A percentile compares a stretch with the other conserved stretches of the same genome.
These are phyloP conservation scores for Nicotiana benthamiana DNA, from an alignment of 257 asterid genomes.

Conservation along the genomic window DNA sequence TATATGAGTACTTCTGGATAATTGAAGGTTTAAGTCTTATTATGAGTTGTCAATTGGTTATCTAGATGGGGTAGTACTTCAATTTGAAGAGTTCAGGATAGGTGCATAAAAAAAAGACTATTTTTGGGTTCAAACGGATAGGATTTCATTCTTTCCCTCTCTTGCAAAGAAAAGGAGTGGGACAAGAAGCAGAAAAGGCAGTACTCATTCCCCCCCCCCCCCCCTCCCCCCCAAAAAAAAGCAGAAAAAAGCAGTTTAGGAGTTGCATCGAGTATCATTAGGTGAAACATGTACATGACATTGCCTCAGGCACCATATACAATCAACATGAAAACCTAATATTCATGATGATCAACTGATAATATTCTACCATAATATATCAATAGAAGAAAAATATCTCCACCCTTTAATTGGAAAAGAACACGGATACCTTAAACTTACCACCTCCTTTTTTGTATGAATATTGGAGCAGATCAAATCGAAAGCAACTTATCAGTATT, in stretches of 20 bases:
- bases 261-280: not conserved
- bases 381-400: not conserved
- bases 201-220: no score
- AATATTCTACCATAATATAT: not conserved
- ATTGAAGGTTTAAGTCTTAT: not conserved
- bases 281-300: not conserved
- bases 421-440: not conserved
- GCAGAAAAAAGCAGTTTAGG: not conserved
- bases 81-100: not conserved
- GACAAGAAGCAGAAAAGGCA: not conserved
- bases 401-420: not conserved
- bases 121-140: not conserved
- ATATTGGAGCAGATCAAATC: not conserved
- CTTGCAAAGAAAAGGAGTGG: not conserved
- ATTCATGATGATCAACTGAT: not conserved
- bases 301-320: not conserved
- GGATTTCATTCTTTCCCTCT: not conserved
- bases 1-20: not conserved
- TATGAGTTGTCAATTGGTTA: not conserved
- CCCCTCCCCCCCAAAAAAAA: no score
- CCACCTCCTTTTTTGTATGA: not conserved
- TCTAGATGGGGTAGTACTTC: not conserved
- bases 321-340: not conserved
- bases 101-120: not conserved
- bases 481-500: not conserved